Evolutionary conservation across 1,139 yeast genomes (phyloP).

Genomic region (Suhomyces choctaworum): DNA sequence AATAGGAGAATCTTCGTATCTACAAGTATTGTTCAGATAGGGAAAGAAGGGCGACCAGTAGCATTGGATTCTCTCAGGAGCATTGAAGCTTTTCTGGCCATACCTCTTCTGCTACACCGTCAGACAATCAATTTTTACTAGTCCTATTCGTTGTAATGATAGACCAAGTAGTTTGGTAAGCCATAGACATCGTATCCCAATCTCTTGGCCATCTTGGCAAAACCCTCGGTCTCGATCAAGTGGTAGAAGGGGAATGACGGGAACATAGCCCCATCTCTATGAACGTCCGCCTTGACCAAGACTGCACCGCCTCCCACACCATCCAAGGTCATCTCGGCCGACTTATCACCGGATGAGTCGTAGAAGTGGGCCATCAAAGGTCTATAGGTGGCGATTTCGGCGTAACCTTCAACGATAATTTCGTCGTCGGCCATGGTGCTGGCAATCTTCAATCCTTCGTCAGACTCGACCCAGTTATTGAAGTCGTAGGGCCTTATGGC

Average conservation of each 20-base stretch:
- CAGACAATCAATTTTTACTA: neutral
- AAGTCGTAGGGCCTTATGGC: conserved; percentile 86
- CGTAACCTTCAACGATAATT: conserved; percentile 88
- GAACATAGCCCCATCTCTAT: conserved; percentile 98
- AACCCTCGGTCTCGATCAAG: conserved; percentile 95
- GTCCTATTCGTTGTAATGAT: conserved; percentile 67
- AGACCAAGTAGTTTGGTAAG: conserved; percentile 90
- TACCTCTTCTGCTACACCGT: too few species aligned
- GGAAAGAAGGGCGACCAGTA: too few species aligned
- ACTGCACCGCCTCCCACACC: conserved; percentile 99
- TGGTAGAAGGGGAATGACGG: conserved; percentile 98
- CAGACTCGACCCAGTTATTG: conserved; percentile 96
- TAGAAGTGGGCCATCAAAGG: conserved; percentile 93
- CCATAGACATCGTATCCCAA: conserved; percentile 90
- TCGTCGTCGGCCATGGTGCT: conserved; percentile 76
- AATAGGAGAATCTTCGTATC: too few species aligned
- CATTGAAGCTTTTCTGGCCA: too few species aligned
- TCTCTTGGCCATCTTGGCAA: conserved; percentile 96
- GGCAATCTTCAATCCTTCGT: conserved; percentile 78
- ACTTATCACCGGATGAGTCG: conserved; percentile 59
- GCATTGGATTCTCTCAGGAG: too few species aligned
- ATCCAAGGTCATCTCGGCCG: conserved; percentile 76
- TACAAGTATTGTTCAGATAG: too few species aligned
- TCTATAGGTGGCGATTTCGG: conserved; percentile 90
- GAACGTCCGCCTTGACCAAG: conserved; percentile 93